Conservation (phyloP, 2,329 filamentous ascomycete species). For the Pezicula radicicola region DNA sequence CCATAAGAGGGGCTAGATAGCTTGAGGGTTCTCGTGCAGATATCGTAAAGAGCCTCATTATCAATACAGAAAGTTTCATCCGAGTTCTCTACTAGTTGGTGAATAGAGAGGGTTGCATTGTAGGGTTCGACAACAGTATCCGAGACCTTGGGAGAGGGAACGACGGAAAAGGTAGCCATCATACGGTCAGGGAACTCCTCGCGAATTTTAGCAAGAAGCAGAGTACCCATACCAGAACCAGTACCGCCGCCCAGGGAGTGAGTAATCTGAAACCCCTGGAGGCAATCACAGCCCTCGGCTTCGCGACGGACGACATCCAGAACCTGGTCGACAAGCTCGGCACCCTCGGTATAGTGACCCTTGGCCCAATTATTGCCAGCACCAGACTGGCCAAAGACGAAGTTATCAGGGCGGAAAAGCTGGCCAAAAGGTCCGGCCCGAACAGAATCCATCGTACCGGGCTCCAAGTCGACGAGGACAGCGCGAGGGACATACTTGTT, state of each 20-base stretch:
- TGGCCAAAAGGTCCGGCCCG: constrained; percentile 96
- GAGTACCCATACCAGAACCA: constrained; percentile 99
- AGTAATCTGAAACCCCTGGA: constrained; percentile 99
- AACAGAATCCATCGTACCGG: constrained; percentile 99
- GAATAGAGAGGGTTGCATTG: constrained; percentile 97
- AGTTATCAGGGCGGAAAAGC: constrained; percentile 99
- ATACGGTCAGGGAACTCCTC: constrained; percentile 99
- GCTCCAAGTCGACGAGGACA: constrained; percentile 98
- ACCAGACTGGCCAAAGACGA: constrained; percentile 98
- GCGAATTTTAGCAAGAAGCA: constrained; percentile 99
- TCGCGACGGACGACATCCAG: constrained; percentile 98
- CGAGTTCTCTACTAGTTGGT: constrained; percentile 99
- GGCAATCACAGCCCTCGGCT: constrained; percentile 98
- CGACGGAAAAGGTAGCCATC: constrained; percentile 99
- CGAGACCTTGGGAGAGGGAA: constrained; percentile 98
- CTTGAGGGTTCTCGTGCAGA: constrained; percentile 99
- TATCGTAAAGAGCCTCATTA: constrained; percentile 99
- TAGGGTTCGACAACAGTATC: constrained; percentile 99
- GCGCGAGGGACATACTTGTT: constrained; percentile 99
- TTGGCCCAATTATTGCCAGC: constrained; percentile 99
- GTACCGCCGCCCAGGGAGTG: constrained; percentile 99
- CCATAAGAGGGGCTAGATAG: constrained; percentile 97
- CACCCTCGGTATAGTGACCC: constrained; percentile 99
- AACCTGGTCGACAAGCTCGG: constrained; percentile 96
- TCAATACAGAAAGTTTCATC: constrained; percentile 99